Evolutionary conservation across 305 asterid genomes (phyloP).

Genomic region (Fraxinus ornus): DNA sequence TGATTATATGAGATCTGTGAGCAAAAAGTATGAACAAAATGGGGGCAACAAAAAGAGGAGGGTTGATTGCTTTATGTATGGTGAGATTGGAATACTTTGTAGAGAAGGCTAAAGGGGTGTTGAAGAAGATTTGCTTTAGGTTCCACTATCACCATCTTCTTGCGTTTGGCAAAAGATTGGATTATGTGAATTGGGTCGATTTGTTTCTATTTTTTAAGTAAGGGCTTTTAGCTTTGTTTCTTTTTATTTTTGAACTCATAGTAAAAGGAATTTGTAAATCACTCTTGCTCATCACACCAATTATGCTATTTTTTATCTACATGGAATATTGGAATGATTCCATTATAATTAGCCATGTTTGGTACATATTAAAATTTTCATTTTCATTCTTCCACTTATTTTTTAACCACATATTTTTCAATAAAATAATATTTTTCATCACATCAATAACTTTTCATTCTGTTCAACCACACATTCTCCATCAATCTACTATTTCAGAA

Average conservation of each 20-base stretch:
- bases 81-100: background rate
- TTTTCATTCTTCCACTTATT: too few species aligned
- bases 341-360: background rate
- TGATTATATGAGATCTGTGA: background rate
- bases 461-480: too few species aligned
- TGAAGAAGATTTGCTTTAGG: background rate
- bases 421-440: too few species aligned
- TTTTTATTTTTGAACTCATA: background rate
- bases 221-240: background rate
- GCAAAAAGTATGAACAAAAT: background rate
- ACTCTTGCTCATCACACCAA: background rate
- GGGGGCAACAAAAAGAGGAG: background rate
- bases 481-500: too few species aligned
- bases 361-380: too few species aligned
- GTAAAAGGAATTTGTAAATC: background rate
- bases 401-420: too few species aligned
- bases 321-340: background rate
- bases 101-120: background rate
- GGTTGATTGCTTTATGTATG: background rate
- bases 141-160: background rate
- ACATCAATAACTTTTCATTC: too few species aligned
- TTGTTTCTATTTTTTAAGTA: background rate
- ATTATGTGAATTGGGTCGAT: background rate
- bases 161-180: background rate
- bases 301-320: background rate